Base-by-base conservation (phyloP, 2,329 filamentous ascomycete species). In the Sphaerulina populicola region DNA sequence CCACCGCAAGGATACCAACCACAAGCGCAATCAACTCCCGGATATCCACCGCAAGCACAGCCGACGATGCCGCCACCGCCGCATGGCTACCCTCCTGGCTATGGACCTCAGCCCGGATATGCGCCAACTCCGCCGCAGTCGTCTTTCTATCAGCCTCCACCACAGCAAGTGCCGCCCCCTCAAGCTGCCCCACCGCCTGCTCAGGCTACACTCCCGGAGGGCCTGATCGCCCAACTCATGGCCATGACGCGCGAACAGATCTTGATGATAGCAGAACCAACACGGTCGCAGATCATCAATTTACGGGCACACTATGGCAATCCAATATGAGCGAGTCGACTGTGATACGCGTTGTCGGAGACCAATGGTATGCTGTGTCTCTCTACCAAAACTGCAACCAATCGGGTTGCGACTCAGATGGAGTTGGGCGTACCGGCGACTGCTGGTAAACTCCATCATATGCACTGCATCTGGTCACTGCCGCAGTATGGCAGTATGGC, bases 181-280 rank as follows among this genome's bases (percentile, higher is more conserved):
- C 64, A 66, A 1, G 60, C 66, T 10, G 70, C 75, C 11, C 74
- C 77, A 85, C 53, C 37, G 11, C 33, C 11, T 6, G 37, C 11
- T 14, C n/a, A 15, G 37, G 1, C 37, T 9, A 6, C 9, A 9
- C 1, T 8, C n/a, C 51, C 86, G 38, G 82, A 87, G 43, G 81
- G 83, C 39, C 76, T 95, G 48, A 82, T 95, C 67, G 80, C 85
- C 57, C 86, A 89, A 61, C 85, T 96, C 43, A 76, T 96, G 73
- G 80, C 78, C 48, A 81, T 96, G 72, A 80, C 88, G 2, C 85
- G 87, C 62, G 78, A 86, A 52, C 81, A 87, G 51, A 89, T 97
- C 60, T 85, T 91, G 65, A 79, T 81, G 3, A 44, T 65, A 21
- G 58, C 60, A 7, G 85, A 88, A 35, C 78, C 80, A 15, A 84